These are phyloP conservation scores for Cyclotella sp. DNA, from an alignment of 108 stramenopile genomes.

Conservation along the genomic window DNA sequence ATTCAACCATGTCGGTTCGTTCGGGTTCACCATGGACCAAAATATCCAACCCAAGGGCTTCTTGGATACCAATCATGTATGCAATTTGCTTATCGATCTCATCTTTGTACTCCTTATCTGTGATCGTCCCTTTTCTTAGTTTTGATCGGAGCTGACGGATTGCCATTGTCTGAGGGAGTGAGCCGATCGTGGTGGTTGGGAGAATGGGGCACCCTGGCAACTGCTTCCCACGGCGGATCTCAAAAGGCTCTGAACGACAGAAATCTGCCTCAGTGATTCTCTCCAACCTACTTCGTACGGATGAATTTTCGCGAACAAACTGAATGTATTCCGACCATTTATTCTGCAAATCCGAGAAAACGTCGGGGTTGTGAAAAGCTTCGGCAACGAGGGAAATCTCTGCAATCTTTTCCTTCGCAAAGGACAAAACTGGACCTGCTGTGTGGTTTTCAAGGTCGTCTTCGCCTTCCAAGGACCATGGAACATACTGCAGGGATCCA, in stretches of 20 bases:
- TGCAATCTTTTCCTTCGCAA: conserved; percentile 63
- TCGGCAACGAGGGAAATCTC: conserved; percentile 51
- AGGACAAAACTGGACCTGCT: conserved; percentile 52
- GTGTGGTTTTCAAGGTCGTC: conserved; percentile 54
- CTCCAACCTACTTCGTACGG: too few relatives aligned
- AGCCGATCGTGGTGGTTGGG: conserved; percentile 83
- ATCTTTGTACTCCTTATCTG: too few relatives aligned
- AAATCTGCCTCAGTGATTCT: conserved; percentile 36
- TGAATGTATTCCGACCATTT: conserved; percentile 31
- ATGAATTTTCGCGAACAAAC: too few relatives aligned
- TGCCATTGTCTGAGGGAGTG: conserved; percentile 69
- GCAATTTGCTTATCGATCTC: conserved; percentile 69
- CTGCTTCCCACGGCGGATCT: conserved; percentile 55
- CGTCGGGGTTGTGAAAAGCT: conserved; percentile 13
- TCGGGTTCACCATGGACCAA: conserved; percentile 78
- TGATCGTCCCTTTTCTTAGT: too few relatives aligned
- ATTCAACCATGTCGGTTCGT: conserved; percentile 85
- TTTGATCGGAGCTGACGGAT: conserved; percentile 30
- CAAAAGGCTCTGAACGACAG: conserved; percentile 48
- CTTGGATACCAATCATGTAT: conserved; percentile 65
- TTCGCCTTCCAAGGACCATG: too few relatives aligned
- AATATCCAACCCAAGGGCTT: conserved; percentile 73
- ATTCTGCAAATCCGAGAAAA: background rate
- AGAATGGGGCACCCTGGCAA: conserved; percentile 49
- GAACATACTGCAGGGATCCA: too few relatives aligned